Conservation (phyloP, 345 rosid genomes). For the Populus pruinosa region DNA sequence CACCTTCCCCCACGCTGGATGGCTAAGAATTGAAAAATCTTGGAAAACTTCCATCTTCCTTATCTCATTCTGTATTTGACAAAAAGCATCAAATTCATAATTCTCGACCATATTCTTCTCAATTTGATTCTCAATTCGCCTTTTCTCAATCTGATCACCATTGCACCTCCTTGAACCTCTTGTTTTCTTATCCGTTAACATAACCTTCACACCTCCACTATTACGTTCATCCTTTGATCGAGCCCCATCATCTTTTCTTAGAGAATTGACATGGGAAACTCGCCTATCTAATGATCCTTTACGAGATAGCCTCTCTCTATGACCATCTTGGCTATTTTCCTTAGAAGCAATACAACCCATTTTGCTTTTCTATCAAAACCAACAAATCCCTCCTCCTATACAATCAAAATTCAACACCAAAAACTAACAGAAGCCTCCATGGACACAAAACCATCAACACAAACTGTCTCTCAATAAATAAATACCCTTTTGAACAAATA, state of each 20-base stretch:
- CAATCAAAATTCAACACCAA: slow-evolving; percentile 21
- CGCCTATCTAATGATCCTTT: slow-evolving; percentile 56
- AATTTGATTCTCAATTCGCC: slow-evolving; percentile 15
- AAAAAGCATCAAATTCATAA: slow-evolving; percentile 10
- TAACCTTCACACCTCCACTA: slow-evolving; percentile 46
- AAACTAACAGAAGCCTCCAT: not conserved
- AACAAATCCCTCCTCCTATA: slow-evolving; percentile 10
- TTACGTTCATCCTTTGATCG: slow-evolving; percentile 35
- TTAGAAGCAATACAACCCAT: slow-evolving; percentile 90
- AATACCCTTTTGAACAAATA: slow-evolving; percentile 26
- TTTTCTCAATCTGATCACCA: slow-evolving; percentile 47
- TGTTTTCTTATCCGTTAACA: slow-evolving; percentile 52
- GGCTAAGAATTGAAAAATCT: slow-evolving; percentile 25
- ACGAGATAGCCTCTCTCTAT: slow-evolving; percentile 42
- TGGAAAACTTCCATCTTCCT: slow-evolving; percentile 24
- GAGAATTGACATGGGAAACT: slow-evolving; percentile 52
- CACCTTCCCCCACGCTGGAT: slow-evolving; percentile 37
- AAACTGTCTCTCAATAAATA: slow-evolving; percentile 3
- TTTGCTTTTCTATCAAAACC: not conserved
- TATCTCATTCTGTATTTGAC: slow-evolving; percentile 3
- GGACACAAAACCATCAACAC: not conserved
- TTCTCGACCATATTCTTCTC: slow-evolving; percentile 24
- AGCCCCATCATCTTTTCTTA: slow-evolving; percentile 55
- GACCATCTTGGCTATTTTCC: slow-evolving; percentile 41
- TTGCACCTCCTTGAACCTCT: slow-evolving; percentile 45